phyloP scores from a whole-genome alignment of 768 basidiomycete genomes.

The Hericium alpestre region DNA sequence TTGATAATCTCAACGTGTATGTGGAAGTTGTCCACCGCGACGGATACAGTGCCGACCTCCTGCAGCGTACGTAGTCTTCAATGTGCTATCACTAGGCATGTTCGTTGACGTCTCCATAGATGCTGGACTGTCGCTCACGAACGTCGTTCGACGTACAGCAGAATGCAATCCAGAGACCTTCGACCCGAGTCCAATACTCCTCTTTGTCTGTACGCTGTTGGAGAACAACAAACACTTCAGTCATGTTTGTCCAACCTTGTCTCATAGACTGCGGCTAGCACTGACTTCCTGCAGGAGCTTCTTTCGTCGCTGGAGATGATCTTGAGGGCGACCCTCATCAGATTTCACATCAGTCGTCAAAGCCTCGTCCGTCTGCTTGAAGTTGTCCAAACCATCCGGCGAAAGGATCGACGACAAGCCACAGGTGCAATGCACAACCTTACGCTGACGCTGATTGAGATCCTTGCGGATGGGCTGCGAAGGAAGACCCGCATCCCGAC shows the following conservation, averaged over 20 bases:
- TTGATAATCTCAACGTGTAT: slow-evolving; percentile 47
- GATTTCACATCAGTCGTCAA: slow-evolving; percentile 34
- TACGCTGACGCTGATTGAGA: slow-evolving; percentile 27
- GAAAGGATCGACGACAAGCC: slow-evolving; percentile 13
- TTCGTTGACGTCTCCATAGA: slow-evolving; percentile 26
- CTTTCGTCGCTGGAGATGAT: slow-evolving; percentile 47
- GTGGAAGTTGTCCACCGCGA: slow-evolving; percentile 49
- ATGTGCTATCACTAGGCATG: neutral
- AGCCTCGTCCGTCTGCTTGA: slow-evolving; percentile 38
- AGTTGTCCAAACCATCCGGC: slow-evolving; percentile 33
- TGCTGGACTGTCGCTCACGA: slow-evolving; percentile 42
- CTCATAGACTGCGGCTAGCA: neutral
- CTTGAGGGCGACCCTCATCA: slow-evolving; percentile 42
- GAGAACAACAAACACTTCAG: slow-evolving; percentile 49
- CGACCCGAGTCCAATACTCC: slow-evolving; percentile 48
- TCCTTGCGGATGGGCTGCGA: slow-evolving; percentile 41
- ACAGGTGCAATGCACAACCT: slow-evolving; percentile 6
- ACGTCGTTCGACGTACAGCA: slow-evolving; percentile 45
- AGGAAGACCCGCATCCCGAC: slow-evolving; percentile 41
- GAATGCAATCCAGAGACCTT: slow-evolving; percentile 39
- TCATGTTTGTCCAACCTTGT: slow-evolving; percentile 29
- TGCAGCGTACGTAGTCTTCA: slow-evolving; percentile 37
- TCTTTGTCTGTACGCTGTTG: slow-evolving; percentile 40
- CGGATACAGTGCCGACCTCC: slow-evolving; percentile 38
- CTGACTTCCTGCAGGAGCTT: slow-evolving; percentile 36